Percentiles rank a stretch among this genome's conserved stretches.
phyloP scores from a whole-genome alignment of 2,329 filamentous ascomycete genomes.

The Aspergillus pseudoterreus region DNA sequence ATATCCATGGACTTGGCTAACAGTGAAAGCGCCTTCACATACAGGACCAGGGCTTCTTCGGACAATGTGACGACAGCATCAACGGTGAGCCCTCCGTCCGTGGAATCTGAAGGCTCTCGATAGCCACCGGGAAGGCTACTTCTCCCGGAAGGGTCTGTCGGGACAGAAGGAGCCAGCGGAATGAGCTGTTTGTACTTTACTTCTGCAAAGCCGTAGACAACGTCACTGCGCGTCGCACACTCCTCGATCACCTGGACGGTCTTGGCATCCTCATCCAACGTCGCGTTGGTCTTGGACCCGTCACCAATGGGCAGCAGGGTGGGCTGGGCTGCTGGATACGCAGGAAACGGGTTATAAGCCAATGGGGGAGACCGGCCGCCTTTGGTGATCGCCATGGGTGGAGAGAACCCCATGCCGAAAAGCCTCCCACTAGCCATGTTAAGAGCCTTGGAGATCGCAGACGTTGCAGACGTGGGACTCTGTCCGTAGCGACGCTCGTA shows the following conservation, averaged over 20 bases:
- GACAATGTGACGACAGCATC: slow-evolving; percentile 84
- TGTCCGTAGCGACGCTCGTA: slow-evolving; percentile 76
- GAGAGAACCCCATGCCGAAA: slow-evolving; percentile 50
- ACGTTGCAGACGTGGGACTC: slow-evolving; percentile 73
- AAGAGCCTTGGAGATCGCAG: slow-evolving; percentile 89
- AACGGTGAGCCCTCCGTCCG: slow-evolving; percentile 74
- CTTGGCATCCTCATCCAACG: slow-evolving; percentile 73
- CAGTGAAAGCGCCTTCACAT: slow-evolving; percentile 88
- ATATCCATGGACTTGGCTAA: slow-evolving; percentile 95
- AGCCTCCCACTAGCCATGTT: slow-evolving; percentile 76
- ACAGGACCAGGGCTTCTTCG: slow-evolving; percentile 91
- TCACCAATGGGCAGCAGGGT: slow-evolving; percentile 62
- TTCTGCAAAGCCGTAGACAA: slow-evolving; percentile 95
- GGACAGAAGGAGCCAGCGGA: slow-evolving; percentile 70
- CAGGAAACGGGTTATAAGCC: slow-evolving; percentile 68
- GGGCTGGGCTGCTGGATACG: slow-evolving; percentile 72
- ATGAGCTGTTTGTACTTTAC: slow-evolving; percentile 98
- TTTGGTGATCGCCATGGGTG: slow-evolving; percentile 43
- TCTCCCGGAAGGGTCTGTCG: slow-evolving; percentile 30
- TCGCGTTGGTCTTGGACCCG: slow-evolving; percentile 58
- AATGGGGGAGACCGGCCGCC: slow-evolving; percentile 45
- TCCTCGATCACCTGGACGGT: slow-evolving; percentile 84
- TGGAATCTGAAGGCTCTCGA: slow-evolving; percentile 45
- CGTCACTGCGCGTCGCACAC: slow-evolving; percentile 86
- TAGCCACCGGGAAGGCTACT: slow-evolving; percentile 27